Base-by-base conservation (phyloP, 148 eudicot genomes). In the Fagopyrum homotropicum region DNA sequence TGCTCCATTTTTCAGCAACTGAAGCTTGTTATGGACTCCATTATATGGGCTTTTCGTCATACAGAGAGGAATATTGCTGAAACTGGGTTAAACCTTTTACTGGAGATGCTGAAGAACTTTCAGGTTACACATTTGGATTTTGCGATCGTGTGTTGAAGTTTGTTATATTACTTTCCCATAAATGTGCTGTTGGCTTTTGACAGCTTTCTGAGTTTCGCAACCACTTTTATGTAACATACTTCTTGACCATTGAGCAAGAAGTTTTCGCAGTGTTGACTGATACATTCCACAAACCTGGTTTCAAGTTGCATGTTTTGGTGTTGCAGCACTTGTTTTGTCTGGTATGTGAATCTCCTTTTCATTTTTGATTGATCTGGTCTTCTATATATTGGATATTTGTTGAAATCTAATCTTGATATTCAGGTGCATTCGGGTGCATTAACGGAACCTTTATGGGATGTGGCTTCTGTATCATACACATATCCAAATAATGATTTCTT, bases 11-110 rank as follows among this genome's bases (percentile, higher is more conserved):
- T 72, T 17, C 89, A 95, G 98, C 99, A 96, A 90, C 78, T 96
- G 80, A 92, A 96, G 79, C 94, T 92, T 83, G 98, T 96, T 22
- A 96, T 91, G 98, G 97, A 96, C 84, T 96, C 99, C 10, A 93
- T 96, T 51, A 90, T 96, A 71, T 96, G 99, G 99, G 99, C 99
- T 69, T 96, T 96, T 79, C 98, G 99, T 73, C 99, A 96, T 78
- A 96, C 99, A 45, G 99, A 96, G 79, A 79, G 99, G 80, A 96
- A 96, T 80, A 92, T 96, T 80, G 98, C 99, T 26, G 98, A 96
- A 86, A 96, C 98, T 75, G 99, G 99, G 78, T 85, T 96, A 22
- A 96, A 84, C 79, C 98, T 96, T 78, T 81, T 96, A 40, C 80
- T 96, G 72, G 99, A 90, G 84, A 92, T 96, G 99, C 85, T 89